Percentiles rank a stretch among this genome's conserved stretches.
Evolutionary conservation across 495 filamentous ascomycete species (phyloP).

Genomic region (Neurospora cerealis): DNA sequence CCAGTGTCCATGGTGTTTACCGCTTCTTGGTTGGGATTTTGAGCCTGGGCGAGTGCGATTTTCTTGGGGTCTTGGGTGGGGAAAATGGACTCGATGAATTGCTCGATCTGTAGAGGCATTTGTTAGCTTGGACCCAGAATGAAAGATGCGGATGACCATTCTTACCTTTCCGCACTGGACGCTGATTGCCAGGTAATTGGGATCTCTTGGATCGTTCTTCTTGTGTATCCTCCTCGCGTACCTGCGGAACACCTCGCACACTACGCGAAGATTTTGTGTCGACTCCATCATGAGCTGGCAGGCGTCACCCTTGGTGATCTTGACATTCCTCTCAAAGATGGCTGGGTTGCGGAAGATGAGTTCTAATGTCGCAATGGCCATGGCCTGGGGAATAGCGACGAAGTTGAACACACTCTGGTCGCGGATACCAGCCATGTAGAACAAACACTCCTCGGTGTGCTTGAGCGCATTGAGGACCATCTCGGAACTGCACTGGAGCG

Average conservation of each 20-base stretch:
- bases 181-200: conserved; percentile 88
- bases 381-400: conserved; percentile 92
- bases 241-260: conserved; percentile 68
- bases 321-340: conserved; percentile 82
- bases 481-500: conserved; percentile 82
- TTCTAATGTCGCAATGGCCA: conserved; percentile 93
- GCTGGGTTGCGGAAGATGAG: conserved; percentile 86
- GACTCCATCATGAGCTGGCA: conserved; percentile 87
- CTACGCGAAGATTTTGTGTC: conserved; percentile 71
- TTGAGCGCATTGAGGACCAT: conserved; percentile 85
- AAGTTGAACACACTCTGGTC: conserved; percentile 99
- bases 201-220: conserved; percentile 91
- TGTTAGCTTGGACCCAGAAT: conserved; percentile 1
- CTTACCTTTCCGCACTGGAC: conserved; percentile 79
- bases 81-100: conserved; percentile 94
- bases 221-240: conserved; percentile 77
- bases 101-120: conserved; percentile 59
- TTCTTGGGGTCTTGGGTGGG: conserved; percentile 51
- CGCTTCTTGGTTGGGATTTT: conserved; percentile 12
- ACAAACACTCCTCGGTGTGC: conserved; percentile 87
- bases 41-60: conserved; percentile 22
- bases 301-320: conserved; percentile 92
- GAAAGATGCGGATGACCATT: conserved; percentile 1
- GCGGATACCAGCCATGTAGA: conserved; percentile 90
- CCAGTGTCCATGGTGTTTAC: conserved; percentile 15